These are phyloP conservation scores for Tylopilus sp. DNA, from an alignment of 768 basidiomycete species.

Conservation along the genomic window DNA sequence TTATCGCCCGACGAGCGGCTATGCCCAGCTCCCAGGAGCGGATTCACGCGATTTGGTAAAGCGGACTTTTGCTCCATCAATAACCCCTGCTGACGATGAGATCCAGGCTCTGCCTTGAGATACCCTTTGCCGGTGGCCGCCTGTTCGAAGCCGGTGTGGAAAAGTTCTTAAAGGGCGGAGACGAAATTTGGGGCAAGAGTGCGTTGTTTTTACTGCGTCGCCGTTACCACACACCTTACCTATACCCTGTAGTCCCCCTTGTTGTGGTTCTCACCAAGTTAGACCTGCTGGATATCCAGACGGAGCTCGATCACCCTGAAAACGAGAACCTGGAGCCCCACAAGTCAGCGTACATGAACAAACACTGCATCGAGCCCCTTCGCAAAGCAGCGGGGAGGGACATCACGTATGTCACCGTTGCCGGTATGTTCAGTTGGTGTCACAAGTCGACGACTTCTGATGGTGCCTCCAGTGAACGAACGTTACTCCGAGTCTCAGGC, in stretches of 20 bases:
- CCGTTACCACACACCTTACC: neutral
- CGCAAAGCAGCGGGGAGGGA: too few relatives aligned
- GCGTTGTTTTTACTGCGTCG: neutral
- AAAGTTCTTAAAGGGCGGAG: slow-evolving; percentile 2
- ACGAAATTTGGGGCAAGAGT: slow-evolving; percentile 10
- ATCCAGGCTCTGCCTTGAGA: slow-evolving; percentile 16
- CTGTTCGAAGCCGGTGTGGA: slow-evolving; percentile 14
- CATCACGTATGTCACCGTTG: slow-evolving; percentile 5
- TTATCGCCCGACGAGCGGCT: slow-evolving; percentile 1
- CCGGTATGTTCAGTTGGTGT: slow-evolving; percentile 1
- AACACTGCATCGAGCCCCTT: slow-evolving; percentile 3
- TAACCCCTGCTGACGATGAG: neutral
- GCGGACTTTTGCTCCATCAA: neutral
- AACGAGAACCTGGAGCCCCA: neutral
- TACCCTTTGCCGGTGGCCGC: slow-evolving; percentile 11
- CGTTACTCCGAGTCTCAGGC: slow-evolving; percentile 5
- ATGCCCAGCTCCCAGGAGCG: slow-evolving; percentile 1
- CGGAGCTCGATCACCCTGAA: neutral
- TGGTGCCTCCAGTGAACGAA: slow-evolving; percentile 1
- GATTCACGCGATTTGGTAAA: slow-evolving; percentile 16
- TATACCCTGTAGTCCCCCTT: too few relatives aligned
- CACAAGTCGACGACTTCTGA: neutral
- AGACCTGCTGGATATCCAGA: slow-evolving; percentile 5
- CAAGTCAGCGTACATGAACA: neutral
- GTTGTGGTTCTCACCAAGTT: slow-evolving; percentile 18